Base-by-base conservation (phyloP, 805 yeast species). In the Hanseniaspora pseudoguilliermondii region DNA sequence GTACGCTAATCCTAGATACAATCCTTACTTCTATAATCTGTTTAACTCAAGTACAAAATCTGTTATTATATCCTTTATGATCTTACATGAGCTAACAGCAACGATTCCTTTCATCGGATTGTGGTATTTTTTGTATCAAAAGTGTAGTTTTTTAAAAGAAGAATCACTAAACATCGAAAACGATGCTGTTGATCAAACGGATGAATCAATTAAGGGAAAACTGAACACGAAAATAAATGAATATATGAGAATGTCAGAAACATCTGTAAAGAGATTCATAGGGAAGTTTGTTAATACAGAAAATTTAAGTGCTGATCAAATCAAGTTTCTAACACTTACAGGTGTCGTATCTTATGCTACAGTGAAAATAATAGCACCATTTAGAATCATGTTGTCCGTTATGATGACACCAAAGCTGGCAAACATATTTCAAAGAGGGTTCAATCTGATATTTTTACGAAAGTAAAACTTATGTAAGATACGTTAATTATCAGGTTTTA, bases 321-420 rank as follows among this genome's bases (percentile, higher is more conserved):
- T 81, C 59, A 72, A 83, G 48, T 71, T 72, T 50, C 64, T 83
- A 29, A 69, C 86, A 6, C 65, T 81, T 60, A 86, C 84, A 60
- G 95, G 95, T 10, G 89, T 90, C 0, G 75, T 84, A 27, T 81
- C 95, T 0, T 86, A 81, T 62, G 83, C 82, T 5, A 68, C 82
- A 4, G 87, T 84, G 13, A 86, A 86, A 62, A 62, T 73, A 11
- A 56, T 71, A 11, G 67, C 68, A n/a, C 72, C 72, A 0, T 36
- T 62, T 2, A 58, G 72, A 57, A 63, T 68, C 0, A 46, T 67
- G 20, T 16, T 64, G 9, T 66, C 70, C 58, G 53, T 69, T 2
- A 67, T 70, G 68, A 68, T 63, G 16, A 70, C 72, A 6, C 72
- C 72, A 21, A 64, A 60, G 41, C 44, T 66, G 47, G 65, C 68